Evolutionary conservation across 192 early-diverging fungal species (phyloP).

Genomic region (Coemansia sp.): DNA sequence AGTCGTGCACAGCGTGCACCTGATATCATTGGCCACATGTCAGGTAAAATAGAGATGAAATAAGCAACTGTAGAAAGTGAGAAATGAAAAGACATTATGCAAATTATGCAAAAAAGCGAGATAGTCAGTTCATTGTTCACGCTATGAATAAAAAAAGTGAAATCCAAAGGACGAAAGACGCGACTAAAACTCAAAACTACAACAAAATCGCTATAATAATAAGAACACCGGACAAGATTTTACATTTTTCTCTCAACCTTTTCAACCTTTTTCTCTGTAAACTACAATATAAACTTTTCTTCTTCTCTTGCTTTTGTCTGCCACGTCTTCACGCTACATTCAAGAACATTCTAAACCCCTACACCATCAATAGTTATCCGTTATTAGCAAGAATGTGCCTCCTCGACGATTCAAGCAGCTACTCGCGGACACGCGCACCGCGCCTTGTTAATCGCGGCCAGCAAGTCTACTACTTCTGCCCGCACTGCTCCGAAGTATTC

Average conservation of each 20-base stretch:
- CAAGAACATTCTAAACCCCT: no score
- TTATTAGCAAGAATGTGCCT: neutral
- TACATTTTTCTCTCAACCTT: neutral
- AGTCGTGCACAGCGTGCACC: no score
- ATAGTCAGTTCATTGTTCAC: neutral
- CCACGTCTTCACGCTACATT: no score
- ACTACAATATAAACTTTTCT: neutral
- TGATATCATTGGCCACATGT: no score
- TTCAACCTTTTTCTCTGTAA: neutral
- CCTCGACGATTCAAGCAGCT: neutral
- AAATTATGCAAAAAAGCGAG: conserved; percentile 3
- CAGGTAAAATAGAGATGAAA: no score
- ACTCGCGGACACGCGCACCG: neutral
- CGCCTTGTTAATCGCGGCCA: conserved; percentile 6
- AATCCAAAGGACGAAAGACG: neutral
- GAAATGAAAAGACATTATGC: neutral
- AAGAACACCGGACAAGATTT: no score
- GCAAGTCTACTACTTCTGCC: conserved; percentile 13
- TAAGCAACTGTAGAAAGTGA: no score
- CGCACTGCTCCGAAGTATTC: conserved; percentile 10
- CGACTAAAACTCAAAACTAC: neutral
- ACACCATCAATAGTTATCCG: neutral
- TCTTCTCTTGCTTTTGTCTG: no score
- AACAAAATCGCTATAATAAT: no score
- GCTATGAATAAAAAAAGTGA: neutral